Percentiles rank a stretch among this genome's conserved stretches.
phyloP scores from a whole-genome alignment of 2,329 filamentous ascomycete species.

The Pseudogymnoascus sp. region DNA sequence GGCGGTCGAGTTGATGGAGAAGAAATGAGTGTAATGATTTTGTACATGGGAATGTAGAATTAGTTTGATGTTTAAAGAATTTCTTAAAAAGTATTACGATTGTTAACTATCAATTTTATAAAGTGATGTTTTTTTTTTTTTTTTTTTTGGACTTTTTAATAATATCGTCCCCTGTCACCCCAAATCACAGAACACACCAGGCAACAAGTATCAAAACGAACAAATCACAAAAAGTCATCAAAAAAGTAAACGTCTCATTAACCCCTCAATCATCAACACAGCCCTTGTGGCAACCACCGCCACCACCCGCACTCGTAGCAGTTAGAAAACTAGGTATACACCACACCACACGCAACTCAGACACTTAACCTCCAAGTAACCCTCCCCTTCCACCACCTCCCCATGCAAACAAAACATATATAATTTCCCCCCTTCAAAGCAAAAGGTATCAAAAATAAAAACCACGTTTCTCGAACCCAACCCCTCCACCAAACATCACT shows the following conservation, averaged over 20 bases:
- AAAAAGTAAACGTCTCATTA: neutral
- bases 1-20: constrained; percentile 62
- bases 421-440: neutral
- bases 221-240: neutral
- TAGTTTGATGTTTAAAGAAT: neutral
- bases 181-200: neutral
- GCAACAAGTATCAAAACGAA: neutral
- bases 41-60: neutral
- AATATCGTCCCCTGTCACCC: neutral
- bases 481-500: neutral
- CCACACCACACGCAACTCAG: neutral
- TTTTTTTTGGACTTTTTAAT: neutral
- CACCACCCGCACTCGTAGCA: neutral
- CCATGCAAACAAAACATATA: neutral
- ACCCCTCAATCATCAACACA: neutral
- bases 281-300: neutral
- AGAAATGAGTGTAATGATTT: constrained; percentile 18
- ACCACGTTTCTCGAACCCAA: neutral
- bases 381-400: neutral
- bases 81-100: neutral
- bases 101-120: neutral
- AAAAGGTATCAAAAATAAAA: constrained; percentile 2
- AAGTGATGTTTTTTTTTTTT: neutral
- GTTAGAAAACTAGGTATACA: constrained; percentile 5
- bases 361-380: neutral